A percentile compares a stretch with the other conserved stretches of the same genome.
phyloP scores from a whole-genome alignment of 2,329 filamentous ascomycete genomes.

The Xylaria sp. region DNA sequence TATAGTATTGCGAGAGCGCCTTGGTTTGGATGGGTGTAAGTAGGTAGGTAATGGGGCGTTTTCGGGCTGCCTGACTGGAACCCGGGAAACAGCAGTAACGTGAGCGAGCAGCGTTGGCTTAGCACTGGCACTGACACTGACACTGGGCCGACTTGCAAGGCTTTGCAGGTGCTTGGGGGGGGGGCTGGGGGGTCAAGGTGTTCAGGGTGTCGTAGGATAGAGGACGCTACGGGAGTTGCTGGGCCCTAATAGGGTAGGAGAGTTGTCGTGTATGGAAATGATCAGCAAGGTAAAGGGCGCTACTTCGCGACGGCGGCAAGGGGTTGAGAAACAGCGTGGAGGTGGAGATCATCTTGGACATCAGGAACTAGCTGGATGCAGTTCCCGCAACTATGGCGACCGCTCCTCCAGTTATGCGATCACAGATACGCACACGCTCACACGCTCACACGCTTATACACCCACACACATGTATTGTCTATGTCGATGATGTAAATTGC shows the following conservation, averaged over 20 bases:
- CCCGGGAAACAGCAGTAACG: neutral
- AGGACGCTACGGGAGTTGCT: conserved; percentile 32
- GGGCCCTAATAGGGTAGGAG: conserved; percentile 33
- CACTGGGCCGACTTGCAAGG: conserved; percentile 15
- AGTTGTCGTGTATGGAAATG: conserved; percentile 32
- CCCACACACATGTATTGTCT: no score
- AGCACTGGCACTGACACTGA: neutral
- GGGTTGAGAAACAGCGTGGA: conserved; percentile 18
- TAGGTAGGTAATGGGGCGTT: conserved; percentile 12
- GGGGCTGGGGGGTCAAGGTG: conserved; percentile 25
- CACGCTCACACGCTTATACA: no score
- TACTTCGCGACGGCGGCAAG: conserved; percentile 32
- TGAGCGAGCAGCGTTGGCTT: neutral
- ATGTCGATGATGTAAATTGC: no score
- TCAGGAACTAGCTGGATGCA: neutral
- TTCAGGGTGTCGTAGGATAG: conserved; percentile 21
- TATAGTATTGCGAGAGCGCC: conserved; percentile 18
- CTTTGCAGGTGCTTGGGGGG: conserved; percentile 24
- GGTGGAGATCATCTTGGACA: conserved; percentile 1
- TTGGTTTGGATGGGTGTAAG: conserved; percentile 9
- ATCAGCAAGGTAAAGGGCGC: conserved; percentile 38
- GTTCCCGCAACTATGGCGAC: neutral
- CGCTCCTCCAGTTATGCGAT: neutral
- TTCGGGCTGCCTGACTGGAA: conserved; percentile 29
- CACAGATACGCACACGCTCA: neutral